Evolutionary conservation across 2,329 filamentous ascomycete species (phyloP), one percentile per base, ranked within the genome.

Genomic region (Akanthomyces dipterigenus): DNA sequence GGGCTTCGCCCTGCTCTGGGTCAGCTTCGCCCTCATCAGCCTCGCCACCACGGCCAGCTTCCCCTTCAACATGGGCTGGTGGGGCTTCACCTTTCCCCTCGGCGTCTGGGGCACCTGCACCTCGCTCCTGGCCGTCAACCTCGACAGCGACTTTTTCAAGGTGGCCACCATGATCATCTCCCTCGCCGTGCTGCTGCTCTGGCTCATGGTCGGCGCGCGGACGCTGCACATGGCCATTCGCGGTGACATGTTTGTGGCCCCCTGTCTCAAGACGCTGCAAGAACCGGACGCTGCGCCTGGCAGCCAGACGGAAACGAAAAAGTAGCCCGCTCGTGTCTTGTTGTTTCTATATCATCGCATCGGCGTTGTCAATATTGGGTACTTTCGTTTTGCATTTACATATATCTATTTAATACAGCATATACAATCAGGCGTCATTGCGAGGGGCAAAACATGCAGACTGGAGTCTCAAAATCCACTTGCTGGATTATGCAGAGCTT

Each of bases 1-100:
- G 75, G 77, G 75, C 0, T 79, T 79, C 55, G 78, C 72, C 3
- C 68, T 80, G 6, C 67, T 78, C 3, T 78, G 77, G 75, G 65
- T 79, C 5, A 73, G 69, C 9, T 78, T 78, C 57, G 77, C 77
- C 4, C 68, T 78, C 55, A 71, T 78, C 63, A 76, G 73, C 64
- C 71, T 77, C 48, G 65, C 65, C 40, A 77, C 75, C 31, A 77
- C 73, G 57, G 71, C 72, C 55, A 70, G 68, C 60, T 72, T 78
- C 22, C 76, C 77, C 12, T 79, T 79, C 68, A 79, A 77, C 63
- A 76, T 78, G 71, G 77, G 77, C 45, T 80, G 77, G 75, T 80
- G 77, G 78, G 77, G 75, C 1, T 78, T 79, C 58, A 79, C 77
- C 1, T 80, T 80, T 63, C 77, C 77, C 0, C 70, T 79, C 6